Percentiles rank a stretch among this genome's conserved stretches.
phyloP scores from a whole-genome alignment of 768 basidiomycete genomes.

The Podaxis sp. region DNA sequence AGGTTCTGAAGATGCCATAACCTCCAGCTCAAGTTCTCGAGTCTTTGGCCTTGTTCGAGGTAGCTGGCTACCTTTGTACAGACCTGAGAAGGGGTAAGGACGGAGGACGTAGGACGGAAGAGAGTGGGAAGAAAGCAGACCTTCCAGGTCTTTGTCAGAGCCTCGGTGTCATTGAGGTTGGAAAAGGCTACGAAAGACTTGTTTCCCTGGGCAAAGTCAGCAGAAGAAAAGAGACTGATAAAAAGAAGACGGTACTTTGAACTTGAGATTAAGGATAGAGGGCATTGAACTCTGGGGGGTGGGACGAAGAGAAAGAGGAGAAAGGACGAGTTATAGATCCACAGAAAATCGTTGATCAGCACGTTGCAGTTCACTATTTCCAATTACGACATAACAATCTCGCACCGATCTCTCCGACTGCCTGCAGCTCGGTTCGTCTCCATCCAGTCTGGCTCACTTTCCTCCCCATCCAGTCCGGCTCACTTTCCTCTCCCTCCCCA shows the following conservation, averaged over 20 bases:
- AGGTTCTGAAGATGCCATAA: constrained; percentile 90
- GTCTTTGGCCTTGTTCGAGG: constrained; percentile 86
- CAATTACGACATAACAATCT: constrained; percentile 1
- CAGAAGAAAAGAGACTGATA: constrained; percentile 4
- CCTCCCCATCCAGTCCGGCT: too few relatives aligned
- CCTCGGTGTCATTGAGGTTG: constrained; percentile 80
- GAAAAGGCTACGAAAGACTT: constrained; percentile 93
- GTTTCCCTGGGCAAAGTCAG: constrained; percentile 62
- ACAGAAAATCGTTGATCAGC: constrained; percentile 7
- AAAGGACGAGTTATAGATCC: constrained; percentile 8
- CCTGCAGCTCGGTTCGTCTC: neutral
- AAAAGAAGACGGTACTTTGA: constrained; percentile 50
- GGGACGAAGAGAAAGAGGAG: neutral
- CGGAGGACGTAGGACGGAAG: constrained; percentile 27
- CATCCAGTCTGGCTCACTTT: neutral
- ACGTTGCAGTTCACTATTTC: constrained; percentile 6
- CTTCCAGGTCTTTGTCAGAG: constrained; percentile 90
- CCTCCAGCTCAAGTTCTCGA: constrained; percentile 90
- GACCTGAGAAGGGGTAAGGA: constrained; percentile 41
- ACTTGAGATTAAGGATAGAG: constrained; percentile 83
- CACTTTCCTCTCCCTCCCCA: neutral
- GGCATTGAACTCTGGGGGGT: constrained; percentile 42
- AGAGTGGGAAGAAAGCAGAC: constrained; percentile 30
- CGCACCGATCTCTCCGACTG: constrained; percentile 4
- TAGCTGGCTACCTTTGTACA: constrained; percentile 89